Base-by-base conservation (phyloP, 2,329 filamentous ascomycete species). In the Lecanicillium sp. region DNA sequence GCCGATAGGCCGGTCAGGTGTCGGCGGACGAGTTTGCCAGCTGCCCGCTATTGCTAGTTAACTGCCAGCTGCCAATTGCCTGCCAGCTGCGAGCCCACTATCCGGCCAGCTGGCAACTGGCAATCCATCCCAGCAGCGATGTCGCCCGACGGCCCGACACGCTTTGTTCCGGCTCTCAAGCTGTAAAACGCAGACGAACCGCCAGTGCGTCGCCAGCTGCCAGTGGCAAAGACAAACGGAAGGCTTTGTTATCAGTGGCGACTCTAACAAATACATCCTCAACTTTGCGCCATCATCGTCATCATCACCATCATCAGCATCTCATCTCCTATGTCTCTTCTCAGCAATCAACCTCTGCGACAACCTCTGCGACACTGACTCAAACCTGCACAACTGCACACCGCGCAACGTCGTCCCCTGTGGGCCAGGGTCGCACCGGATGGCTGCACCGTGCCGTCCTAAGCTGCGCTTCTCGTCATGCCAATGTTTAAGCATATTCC, bases 1-100 rank as follows among this genome's bases (percentile, higher is more conserved):
- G 35, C 43, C 43, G 43, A 38, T 38, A 33, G 26, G 35, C 43
- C 43, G 33, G 43, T 45, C 43, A 45, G 43, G 43, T 45, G 43
- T 29, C 19, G 37, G 33, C n/a, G n/a, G n/a, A n/a, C n/a, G n/a
- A n/a, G 43, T 33, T 37, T 30, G 33, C n/a, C 11, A n/a, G 17
- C 30, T 17, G 21, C 30, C 30, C 20, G 29, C 41, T 44, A 30
- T 23, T 21, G 21, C 21, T 33, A 30, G 39, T 14, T 17, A 23
- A 19, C 15, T 20, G 30, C 10, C 17, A 24, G 39, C 27, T 27
- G 27, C 27, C n/a, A 27, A 4, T 8, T 26, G 17, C 24, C 21
- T 8, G 4, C 11, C n/a, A 35, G 23, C 30, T 36, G 23, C 23
- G 10, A 26, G 42, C 33, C 26, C 7, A 29, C 7, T n/a, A n/a